Percentiles rank a stretch among this genome's conserved stretches.
Evolutionary conservation across 108 stramenopile genomes (phyloP).

Genomic region (Conticribra weissflogii): DNA sequence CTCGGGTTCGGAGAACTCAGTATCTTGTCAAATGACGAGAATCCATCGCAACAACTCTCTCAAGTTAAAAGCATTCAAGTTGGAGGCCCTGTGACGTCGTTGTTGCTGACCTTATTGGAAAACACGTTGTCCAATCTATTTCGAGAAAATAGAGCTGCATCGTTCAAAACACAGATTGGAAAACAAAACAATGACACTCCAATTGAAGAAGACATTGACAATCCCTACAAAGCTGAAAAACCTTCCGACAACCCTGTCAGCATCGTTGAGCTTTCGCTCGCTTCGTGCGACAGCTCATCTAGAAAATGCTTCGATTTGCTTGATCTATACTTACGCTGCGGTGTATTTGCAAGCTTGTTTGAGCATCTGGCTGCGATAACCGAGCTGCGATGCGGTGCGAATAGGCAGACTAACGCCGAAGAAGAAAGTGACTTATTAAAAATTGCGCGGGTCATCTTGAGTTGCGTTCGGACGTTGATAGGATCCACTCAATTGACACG

Average conservation of each 20-base stretch:
- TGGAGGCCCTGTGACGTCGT: constrained; percentile 28
- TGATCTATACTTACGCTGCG: constrained; percentile 25
- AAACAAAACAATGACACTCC: neutral
- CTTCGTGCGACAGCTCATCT: constrained; percentile 14
- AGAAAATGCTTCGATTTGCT: constrained; percentile 31
- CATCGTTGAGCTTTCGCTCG: constrained; percentile 10
- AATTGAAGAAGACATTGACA: constrained; percentile 18
- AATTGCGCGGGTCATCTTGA: constrained; percentile 35
- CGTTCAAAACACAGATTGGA: constrained; percentile 19
- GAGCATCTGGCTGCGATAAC: constrained; percentile 49
- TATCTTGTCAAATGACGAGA: constrained; percentile 16
- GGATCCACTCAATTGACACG: constrained; percentile 18
- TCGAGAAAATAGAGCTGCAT: constrained; percentile 16
- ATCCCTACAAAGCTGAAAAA: constrained; percentile 27
- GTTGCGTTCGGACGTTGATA: constrained; percentile 35
- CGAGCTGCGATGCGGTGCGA: constrained; percentile 34
- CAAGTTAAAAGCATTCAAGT: constrained; percentile 18
- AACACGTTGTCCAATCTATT: constrained; percentile 28
- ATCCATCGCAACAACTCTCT: constrained; percentile 13
- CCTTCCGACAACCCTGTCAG: neutral
- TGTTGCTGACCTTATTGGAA: constrained; percentile 38
- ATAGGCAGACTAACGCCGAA: constrained; percentile 20
- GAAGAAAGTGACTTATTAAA: constrained; percentile 11
- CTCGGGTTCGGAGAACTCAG: constrained; percentile 46
- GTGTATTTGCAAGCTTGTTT: constrained; percentile 41